phyloP scores from a whole-genome alignment of 2,329 filamentous ascomycete genomes.

The Aspergillus caelatus region DNA sequence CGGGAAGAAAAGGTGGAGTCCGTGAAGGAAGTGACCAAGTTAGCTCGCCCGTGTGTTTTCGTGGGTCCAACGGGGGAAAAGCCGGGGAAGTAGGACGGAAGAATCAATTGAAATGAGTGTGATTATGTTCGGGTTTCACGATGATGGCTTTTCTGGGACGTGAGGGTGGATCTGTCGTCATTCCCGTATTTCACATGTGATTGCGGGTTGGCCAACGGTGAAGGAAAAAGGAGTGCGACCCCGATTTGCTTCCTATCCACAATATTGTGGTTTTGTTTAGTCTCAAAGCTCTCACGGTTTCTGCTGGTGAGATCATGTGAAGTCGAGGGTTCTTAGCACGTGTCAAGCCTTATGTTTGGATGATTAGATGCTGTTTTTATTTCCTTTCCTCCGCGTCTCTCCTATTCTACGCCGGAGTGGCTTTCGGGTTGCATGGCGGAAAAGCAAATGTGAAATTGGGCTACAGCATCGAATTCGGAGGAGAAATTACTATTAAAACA shows the following conservation, averaged over 20 bases:
- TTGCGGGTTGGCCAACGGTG: not conserved
- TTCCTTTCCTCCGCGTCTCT: not conserved
- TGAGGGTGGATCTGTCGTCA: not conserved
- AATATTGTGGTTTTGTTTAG: not conserved
- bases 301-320: not conserved
- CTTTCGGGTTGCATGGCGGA: not conserved
- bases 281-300: not conserved
- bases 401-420: not conserved
- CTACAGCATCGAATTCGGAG: not conserved
- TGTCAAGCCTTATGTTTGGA: not conserved
- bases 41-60: not conserved
- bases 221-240: not conserved
- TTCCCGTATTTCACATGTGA: not conserved
- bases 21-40: not conserved
- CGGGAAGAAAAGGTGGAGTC: not conserved
- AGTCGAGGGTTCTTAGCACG: not conserved
- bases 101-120: not conserved
- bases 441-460: not conserved
- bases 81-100: not conserved
- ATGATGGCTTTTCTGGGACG: not conserved
- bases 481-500: not conserved
- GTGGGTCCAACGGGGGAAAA: constrained; percentile 1
- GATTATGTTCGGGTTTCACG: not conserved
- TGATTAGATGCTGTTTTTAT: not conserved
- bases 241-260: not conserved